phyloP scores from a whole-genome alignment of 352 stramenopile genomes.

The Blastocystis sp. region DNA sequence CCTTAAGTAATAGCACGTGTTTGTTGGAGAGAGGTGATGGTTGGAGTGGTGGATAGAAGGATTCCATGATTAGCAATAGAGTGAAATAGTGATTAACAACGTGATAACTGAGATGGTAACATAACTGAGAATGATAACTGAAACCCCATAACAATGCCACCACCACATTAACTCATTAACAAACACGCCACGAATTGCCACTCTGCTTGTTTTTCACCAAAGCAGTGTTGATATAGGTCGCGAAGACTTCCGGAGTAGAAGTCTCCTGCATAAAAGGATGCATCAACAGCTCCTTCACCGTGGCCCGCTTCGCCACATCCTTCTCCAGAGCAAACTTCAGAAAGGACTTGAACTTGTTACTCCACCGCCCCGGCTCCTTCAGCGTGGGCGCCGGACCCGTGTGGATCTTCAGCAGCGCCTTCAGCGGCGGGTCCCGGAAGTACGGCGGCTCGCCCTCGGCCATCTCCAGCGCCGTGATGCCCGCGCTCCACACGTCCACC shows the following conservation, averaged over 20 bases:
- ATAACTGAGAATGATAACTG: too few relatives aligned
- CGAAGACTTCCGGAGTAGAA: conserved; percentile 64
- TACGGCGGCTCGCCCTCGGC: conserved; percentile 77
- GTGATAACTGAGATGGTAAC: too few relatives aligned
- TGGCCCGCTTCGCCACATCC: conserved; percentile 62
- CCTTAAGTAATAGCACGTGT: background rate
- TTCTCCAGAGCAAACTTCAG: conserved; percentile 72
- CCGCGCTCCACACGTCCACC: conserved; percentile 73
- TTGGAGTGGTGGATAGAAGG: too few relatives aligned
- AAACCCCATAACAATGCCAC: too few relatives aligned
- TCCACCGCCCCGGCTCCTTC: conserved; percentile 70
- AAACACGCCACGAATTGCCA: background rate
- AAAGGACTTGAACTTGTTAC: conserved; percentile 71
- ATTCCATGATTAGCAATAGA: too few relatives aligned
- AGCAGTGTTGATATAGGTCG: conserved; percentile 21
- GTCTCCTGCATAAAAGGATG: conserved; percentile 74
- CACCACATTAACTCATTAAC: too few relatives aligned
- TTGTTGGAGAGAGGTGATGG: too few relatives aligned
- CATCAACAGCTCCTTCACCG: conserved; percentile 72
- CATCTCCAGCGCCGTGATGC: conserved; percentile 78
- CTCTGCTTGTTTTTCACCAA: conserved; percentile 5
- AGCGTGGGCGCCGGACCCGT: conserved; percentile 71
- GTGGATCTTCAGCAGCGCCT: conserved; percentile 65
- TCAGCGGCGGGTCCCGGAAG: conserved; percentile 72
- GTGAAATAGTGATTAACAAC: too few relatives aligned